Conservation (phyloP, 495 filamentous ascomycete genomes). For the Aspergillus sparsus region DNA sequence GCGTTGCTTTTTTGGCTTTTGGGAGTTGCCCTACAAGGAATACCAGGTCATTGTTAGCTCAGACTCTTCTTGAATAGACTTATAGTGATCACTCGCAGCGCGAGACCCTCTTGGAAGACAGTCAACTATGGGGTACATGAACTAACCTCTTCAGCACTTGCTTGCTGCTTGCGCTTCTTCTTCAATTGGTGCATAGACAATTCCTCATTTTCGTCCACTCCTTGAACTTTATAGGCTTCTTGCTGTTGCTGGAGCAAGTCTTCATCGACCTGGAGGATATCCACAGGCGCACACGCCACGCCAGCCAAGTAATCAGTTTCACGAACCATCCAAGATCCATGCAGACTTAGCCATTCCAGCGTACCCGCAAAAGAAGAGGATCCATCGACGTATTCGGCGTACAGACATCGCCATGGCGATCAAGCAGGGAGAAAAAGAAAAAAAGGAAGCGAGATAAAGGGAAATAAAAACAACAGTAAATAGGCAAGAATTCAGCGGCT, state of each 20-base stretch:
- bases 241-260: conserved; percentile 76
- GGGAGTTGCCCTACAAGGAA: conserved; percentile 34
- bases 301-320: conserved; percentile 39
- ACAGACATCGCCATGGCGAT: neutral
- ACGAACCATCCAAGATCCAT: conserved; percentile 32
- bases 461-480: neutral
- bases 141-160: conserved; percentile 61
- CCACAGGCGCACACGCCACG: conserved; percentile 30
- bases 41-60: neutral
- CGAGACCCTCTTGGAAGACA: neutral
- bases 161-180: conserved; percentile 69
- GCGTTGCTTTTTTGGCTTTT: conserved; percentile 63
- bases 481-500: conserved; percentile 14
- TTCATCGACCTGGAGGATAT: conserved; percentile 66
- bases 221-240: conserved; percentile 68
- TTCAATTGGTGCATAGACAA: conserved; percentile 59
- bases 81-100: neutral
- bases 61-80: conserved; percentile 4
- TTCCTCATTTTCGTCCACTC: conserved; percentile 63
- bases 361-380: conserved; percentile 17
- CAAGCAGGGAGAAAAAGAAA: neutral
- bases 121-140: neutral
- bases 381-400: conserved; percentile 15
- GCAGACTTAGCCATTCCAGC: conserved; percentile 18
- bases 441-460: neutral